These are phyloP conservation scores for Aspergillus arachidicola DNA, from an alignment of 2,329 filamentous ascomycete species.

Conservation along the genomic window DNA sequence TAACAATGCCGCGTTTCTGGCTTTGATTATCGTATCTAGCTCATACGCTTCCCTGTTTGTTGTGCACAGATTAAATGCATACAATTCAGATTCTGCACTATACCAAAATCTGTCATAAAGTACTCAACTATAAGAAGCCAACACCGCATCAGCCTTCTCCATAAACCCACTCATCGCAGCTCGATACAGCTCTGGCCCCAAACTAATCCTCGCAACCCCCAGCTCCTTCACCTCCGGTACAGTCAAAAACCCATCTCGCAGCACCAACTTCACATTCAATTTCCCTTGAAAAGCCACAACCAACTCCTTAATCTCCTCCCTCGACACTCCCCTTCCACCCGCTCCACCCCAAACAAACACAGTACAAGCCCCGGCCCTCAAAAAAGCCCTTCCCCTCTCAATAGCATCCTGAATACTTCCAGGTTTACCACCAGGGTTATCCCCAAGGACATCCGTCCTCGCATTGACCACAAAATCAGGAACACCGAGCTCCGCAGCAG, in stretches of 20 bases:
- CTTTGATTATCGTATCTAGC: background rate
- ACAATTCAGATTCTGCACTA: background rate
- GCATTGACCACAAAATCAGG: conserved; percentile 62
- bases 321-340: conserved; percentile 45
- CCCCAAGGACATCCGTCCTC: conserved; percentile 54
- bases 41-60: background rate
- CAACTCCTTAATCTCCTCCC: conserved; percentile 51
- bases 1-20: background rate
- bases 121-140: conserved; percentile 8
- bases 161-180: conserved; percentile 41
- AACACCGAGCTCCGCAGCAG: conserved; percentile 50
- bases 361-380: conserved; percentile 61
- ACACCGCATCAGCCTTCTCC: conserved; percentile 33
- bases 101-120: background rate
- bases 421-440: conserved; percentile 25
- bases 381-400: conserved; percentile 57
- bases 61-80: background rate
- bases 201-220: conserved; percentile 59
- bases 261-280: conserved; percentile 52
- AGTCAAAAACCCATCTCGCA: conserved; percentile 43
- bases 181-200: conserved; percentile 54
- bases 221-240: conserved; percentile 50
- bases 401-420: conserved; percentile 53
- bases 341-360: conserved; percentile 63
- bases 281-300: conserved; percentile 53